phyloP scores from a whole-genome alignment of 2,329 filamentous ascomycete genomes.

The Xylariaceae sp. region DNA sequence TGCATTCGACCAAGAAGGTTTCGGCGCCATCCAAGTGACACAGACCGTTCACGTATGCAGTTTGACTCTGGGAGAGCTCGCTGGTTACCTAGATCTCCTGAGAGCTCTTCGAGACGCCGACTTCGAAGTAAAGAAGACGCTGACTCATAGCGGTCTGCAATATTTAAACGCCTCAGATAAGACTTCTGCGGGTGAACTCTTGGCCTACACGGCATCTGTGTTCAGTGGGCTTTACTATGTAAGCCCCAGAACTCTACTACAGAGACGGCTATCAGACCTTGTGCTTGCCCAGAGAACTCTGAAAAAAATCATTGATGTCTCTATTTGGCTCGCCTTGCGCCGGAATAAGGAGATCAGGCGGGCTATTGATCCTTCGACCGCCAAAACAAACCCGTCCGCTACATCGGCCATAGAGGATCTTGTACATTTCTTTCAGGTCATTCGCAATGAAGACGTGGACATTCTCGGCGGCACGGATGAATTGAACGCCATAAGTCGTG shows the following conservation, averaged over 20 bases:
- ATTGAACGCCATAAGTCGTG: constrained; percentile 5
- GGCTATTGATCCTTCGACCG: neutral
- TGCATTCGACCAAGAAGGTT: constrained; percentile 24
- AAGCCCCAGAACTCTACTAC: neutral
- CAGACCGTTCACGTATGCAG: constrained; percentile 28
- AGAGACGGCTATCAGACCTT: neutral
- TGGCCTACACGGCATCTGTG: neutral
- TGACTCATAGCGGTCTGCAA: neutral
- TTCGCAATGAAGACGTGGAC: constrained; percentile 4
- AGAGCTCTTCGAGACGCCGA: constrained; percentile 28
- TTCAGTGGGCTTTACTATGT: neutral
- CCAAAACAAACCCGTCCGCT: constrained; percentile 13
- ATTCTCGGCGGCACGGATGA: constrained; percentile 11
- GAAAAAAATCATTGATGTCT: constrained; percentile 2
- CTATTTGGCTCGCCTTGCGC: constrained; percentile 16
- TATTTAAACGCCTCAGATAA: neutral
- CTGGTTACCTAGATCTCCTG: constrained; percentile 30
- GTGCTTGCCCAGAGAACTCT: constrained; percentile 1
- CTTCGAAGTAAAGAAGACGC: constrained; percentile 25
- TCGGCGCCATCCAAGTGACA: constrained; percentile 18
- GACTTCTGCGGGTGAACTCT: neutral
- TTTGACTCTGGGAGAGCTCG: constrained; percentile 22
- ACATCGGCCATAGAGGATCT: constrained; percentile 11
- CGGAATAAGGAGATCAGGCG: constrained; percentile 2
- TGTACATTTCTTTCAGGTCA: constrained; percentile 7